Percentiles rank a stretch among this genome's conserved stretches.
Evolutionary conservation across 2,329 filamentous ascomycete species (phyloP).

Genomic region (Aspergillus pseudotamarii): DNA sequence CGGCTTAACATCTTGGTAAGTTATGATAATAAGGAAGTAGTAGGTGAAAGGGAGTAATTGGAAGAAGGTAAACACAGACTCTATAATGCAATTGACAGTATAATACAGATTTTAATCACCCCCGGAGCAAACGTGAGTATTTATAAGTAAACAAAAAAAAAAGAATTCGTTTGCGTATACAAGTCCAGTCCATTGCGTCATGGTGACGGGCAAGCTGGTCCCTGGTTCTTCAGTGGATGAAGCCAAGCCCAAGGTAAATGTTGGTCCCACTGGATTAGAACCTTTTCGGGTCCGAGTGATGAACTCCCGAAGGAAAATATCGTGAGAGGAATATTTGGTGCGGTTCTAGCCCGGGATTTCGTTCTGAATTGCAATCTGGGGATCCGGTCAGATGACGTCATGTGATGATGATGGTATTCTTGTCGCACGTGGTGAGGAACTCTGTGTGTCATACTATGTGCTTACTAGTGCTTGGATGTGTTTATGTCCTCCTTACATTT

Average conservation of each 20-base stretch:
- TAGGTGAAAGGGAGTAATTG: background rate
- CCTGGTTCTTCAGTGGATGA: background rate
- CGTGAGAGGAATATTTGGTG: too few species aligned
- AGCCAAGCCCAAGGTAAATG: background rate
- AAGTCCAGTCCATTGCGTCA: background rate
- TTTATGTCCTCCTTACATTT: too few species aligned
- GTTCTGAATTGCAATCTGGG: too few species aligned
- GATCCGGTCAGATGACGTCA: too few species aligned
- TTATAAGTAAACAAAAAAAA: background rate
- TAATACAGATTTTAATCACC: too few species aligned
- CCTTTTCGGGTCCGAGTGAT: too few species aligned
- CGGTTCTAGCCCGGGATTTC: too few species aligned
- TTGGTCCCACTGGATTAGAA: background rate
- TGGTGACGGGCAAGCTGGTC: background rate
- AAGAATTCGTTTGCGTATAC: background rate
- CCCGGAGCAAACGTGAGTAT: background rate
- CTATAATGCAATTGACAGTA: background rate
- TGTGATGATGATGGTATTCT: background rate
- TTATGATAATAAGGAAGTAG: background rate
- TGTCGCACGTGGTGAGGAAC: background rate
- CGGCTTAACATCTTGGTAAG: slow-evolving; percentile 9
- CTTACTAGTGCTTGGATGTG: too few species aligned
- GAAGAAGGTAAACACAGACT: background rate
- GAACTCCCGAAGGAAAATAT: too few species aligned
- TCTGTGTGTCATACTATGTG: too few species aligned